phyloP scores from a whole-genome alignment of 257 asterid species.

The Solanum pennellii region DNA sequence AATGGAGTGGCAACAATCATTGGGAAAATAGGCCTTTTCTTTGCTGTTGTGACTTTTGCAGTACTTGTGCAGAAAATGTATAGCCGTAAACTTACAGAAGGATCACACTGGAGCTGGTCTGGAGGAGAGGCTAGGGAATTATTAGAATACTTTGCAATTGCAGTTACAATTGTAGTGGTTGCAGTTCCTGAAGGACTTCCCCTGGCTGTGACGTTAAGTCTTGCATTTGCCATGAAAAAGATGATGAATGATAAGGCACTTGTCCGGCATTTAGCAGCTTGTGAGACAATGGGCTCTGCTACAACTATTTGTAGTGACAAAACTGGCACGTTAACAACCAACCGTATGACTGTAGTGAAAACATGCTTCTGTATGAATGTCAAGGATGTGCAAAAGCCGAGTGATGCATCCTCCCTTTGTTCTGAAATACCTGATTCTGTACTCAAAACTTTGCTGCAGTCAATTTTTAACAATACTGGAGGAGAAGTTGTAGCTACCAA shows the following conservation, averaged over 20 bases:
- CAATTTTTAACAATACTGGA: constrained; percentile 76
- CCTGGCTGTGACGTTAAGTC: constrained; percentile 79
- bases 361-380: constrained; percentile 61
- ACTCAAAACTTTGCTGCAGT: constrained; percentile 36
- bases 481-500: constrained; percentile 74
- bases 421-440: constrained; percentile 41
- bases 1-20: constrained; percentile 90
- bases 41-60: constrained; percentile 74
- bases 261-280: constrained; percentile 82
- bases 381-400: constrained; percentile 21
- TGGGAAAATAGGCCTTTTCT: constrained; percentile 75
- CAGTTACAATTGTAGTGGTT: constrained; percentile 86
- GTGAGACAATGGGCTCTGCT: constrained; percentile 97
- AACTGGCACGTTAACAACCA: constrained; percentile 85
- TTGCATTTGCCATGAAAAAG: constrained; percentile 91
- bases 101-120: constrained; percentile 43
- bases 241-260: constrained; percentile 97
- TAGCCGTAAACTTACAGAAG: constrained; percentile 34
- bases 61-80: constrained; percentile 62
- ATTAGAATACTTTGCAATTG: constrained; percentile 75
- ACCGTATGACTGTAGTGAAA: constrained; percentile 83
- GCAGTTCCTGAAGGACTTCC: constrained; percentile 96
- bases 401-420: constrained; percentile 15
- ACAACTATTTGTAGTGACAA: constrained; percentile 87
- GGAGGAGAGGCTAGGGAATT: constrained; percentile 71